These are phyloP conservation scores for Penicillium argentinense DNA, from an alignment of 495 filamentous ascomycete genomes.

Conservation along the genomic window DNA sequence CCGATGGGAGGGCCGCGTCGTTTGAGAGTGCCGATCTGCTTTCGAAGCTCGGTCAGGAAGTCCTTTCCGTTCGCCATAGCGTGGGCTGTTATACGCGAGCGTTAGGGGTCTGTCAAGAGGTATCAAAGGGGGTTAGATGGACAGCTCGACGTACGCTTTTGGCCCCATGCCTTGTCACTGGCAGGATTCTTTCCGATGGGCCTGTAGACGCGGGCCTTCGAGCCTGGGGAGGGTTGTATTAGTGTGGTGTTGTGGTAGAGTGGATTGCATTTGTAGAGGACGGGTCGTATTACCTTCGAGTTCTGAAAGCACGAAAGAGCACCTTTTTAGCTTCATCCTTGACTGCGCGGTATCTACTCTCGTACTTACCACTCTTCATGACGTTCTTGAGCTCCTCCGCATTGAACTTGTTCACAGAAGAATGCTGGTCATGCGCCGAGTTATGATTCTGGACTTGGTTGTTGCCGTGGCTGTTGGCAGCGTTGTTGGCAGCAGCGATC, in stretches of 20 bases:
- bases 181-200: slow-evolving; percentile 38
- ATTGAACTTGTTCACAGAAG: slow-evolving; percentile 50
- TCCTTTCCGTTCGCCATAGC: slow-evolving; percentile 55
- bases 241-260: slow-evolving; percentile 8
- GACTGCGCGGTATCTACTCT: neutral
- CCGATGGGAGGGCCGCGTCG: slow-evolving; percentile 42
- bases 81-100: slow-evolving; percentile 42
- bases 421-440: slow-evolving; percentile 40
- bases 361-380: slow-evolving; percentile 39
- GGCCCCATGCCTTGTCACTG: slow-evolving; percentile 47
- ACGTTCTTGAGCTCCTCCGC: slow-evolving; percentile 42
- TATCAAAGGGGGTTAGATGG: neutral
- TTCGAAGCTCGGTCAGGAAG: slow-evolving; percentile 54
- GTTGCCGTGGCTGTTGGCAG: no score
- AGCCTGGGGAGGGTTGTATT: no score
- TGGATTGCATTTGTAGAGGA: neutral
- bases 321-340: slow-evolving; percentile 3
- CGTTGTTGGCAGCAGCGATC: no score
- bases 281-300: slow-evolving; percentile 25
- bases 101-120: slow-evolving; percentile 12
- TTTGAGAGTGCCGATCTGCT: slow-evolving; percentile 47
- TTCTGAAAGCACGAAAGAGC: slow-evolving; percentile 15
- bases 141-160: slow-evolving; percentile 41
- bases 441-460: no score
- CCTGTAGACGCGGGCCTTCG: slow-evolving; percentile 41